Conservation (phyloP, 2,329 filamentous ascomycete species). For the Aspergillus carbonarius region DNA sequence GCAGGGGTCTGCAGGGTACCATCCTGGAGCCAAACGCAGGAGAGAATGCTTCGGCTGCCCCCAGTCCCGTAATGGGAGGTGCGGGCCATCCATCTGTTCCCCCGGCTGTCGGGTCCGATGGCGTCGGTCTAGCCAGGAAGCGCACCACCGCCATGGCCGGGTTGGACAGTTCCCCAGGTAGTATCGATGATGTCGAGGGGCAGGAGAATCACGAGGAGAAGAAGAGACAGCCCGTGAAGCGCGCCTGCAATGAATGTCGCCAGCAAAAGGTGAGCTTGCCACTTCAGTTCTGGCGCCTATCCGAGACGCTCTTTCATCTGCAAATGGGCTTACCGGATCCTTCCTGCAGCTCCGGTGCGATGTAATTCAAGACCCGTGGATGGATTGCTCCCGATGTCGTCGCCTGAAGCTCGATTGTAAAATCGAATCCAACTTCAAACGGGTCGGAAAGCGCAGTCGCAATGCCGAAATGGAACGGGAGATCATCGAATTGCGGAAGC, state of each 20-base stretch:
- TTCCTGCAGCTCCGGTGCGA: constrained; percentile 61
- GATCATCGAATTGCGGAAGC: constrained; percentile 51
- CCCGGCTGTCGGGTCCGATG: constrained; percentile 28
- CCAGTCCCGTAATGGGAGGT: constrained; percentile 39
- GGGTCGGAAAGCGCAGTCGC: constrained; percentile 65
- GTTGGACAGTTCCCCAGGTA: constrained; percentile 49
- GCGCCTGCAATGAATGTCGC: constrained; percentile 68
- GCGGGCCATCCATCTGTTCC: constrained; percentile 31
- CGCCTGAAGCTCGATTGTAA: constrained; percentile 64
- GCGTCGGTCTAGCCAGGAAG: constrained; percentile 38
- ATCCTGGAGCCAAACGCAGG: constrained; percentile 25
- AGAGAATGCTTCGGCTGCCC: constrained; percentile 39
- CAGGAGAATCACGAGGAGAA: constrained; percentile 44
- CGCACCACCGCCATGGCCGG: constrained; percentile 45
- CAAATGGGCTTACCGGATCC: constrained; percentile 7
- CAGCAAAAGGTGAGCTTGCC: constrained; percentile 62
- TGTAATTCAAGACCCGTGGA: constrained; percentile 64
- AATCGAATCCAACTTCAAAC: constrained; percentile 68
- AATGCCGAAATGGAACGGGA: constrained; percentile 64
- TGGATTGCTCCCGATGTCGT: constrained; percentile 60
- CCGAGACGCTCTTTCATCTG: not conserved
- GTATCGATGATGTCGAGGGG: constrained; percentile 47
- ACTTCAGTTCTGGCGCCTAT: not conserved
- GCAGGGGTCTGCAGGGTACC: constrained; percentile 30
- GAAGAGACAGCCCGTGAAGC: constrained; percentile 53